phyloP scores from a whole-genome alignment of 176 grass and related monocot species.

The Saccharum officinarum region DNA sequence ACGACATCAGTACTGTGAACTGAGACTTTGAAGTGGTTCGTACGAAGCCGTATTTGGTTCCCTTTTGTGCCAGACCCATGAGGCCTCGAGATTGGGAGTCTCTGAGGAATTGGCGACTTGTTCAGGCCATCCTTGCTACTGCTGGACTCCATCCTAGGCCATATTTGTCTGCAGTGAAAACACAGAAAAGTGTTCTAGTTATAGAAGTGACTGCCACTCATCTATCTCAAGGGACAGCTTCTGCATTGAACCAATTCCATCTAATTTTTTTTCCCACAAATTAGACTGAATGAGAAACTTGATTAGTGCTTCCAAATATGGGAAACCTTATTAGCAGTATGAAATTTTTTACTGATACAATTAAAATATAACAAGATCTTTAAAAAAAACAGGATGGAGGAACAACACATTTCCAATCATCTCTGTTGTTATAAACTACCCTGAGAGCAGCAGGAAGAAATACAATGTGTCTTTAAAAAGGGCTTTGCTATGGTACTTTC shows the following conservation, averaged over 20 bases:
- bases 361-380: background rate
- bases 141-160: background rate
- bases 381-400: background rate
- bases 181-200: background rate
- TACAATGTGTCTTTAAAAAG: no score
- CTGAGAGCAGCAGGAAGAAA: no score
- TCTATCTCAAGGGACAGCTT: no score
- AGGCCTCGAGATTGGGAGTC: background rate
- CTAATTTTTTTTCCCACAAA: background rate
- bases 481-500: no score
- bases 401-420: background rate
- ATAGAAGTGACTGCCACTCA: background rate
- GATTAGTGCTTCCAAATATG: background rate
- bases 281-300: background rate
- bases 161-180: background rate
- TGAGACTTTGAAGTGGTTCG: slow-evolving; percentile 17
- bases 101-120: background rate
- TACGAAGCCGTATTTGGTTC: background rate
- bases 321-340: background rate
- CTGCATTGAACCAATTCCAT: no score
- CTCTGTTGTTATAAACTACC: background rate
- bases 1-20: background rate
- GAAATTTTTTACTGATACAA: background rate
- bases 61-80: background rate
- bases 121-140: background rate